Conservation (phyloP, 768 basidiomycete genomes). For the Cantharellus anzutake region DNA sequence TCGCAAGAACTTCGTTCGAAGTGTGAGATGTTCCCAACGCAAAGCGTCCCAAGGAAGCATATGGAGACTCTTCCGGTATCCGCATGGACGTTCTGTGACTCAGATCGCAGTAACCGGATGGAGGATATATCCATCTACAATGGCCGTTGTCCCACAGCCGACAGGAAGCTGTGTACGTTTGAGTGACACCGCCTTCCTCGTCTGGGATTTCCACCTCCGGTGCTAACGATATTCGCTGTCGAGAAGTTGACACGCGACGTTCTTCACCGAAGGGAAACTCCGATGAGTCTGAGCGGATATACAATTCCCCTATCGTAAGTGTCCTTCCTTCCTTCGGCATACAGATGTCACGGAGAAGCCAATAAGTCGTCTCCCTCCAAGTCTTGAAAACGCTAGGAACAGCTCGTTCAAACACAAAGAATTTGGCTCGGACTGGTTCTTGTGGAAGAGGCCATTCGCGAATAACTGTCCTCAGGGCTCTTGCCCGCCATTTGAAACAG, state of each 20-base stretch:
- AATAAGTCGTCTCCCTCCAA: background rate
- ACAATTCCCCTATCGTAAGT: background rate
- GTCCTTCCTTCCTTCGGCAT: background rate
- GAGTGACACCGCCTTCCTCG: background rate
- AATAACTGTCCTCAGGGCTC: slow-evolving; percentile 15
- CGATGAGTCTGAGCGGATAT: background rate
- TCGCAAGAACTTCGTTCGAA: slow-evolving; percentile 24
- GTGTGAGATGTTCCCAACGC: slow-evolving; percentile 18
- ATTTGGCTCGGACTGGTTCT: slow-evolving; percentile 10
- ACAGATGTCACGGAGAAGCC: background rate
- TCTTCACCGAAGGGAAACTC: too few species aligned
- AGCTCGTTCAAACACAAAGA: slow-evolving; percentile 1
- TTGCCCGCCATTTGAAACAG: slow-evolving; percentile 7
- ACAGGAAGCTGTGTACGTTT: too few species aligned
- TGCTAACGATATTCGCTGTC: too few species aligned
- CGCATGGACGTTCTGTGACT: slow-evolving; percentile 17
- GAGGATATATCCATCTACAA: slow-evolving; percentile 9
- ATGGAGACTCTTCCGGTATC: slow-evolving; percentile 12
- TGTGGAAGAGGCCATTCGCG: slow-evolving; percentile 31
- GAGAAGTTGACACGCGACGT: too few species aligned
- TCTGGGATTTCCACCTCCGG: too few species aligned
- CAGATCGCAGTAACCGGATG: slow-evolving; percentile 16
- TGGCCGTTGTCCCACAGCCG: slow-evolving; percentile 17
- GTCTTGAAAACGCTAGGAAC: background rate
- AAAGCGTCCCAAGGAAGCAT: slow-evolving; percentile 21